A percentile compares a stretch with the other conserved stretches of the same genome.
phyloP scores from a whole-genome alignment of 345 rosid genomes.

The Mercurialis annua region DNA sequence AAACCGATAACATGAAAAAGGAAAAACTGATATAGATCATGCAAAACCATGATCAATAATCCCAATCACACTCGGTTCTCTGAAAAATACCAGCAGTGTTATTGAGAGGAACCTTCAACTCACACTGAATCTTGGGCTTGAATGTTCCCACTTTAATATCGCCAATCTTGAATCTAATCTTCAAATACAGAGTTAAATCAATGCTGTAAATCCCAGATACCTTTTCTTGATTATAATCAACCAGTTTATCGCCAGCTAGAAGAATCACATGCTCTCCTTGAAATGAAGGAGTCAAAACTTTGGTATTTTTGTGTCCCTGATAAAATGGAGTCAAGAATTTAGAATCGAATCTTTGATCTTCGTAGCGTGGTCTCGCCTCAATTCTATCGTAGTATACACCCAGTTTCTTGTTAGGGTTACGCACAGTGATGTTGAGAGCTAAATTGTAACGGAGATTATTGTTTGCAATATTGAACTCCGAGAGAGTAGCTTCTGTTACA shows the following conservation, averaged over 20 bases:
- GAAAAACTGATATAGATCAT: too few species aligned
- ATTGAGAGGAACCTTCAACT: slow-evolving; percentile 50
- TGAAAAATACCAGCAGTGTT: slow-evolving; percentile 17
- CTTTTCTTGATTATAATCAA: slow-evolving; percentile 37
- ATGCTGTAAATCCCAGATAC: slow-evolving; percentile 41
- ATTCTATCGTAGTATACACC: slow-evolving; percentile 39
- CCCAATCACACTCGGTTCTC: slow-evolving; percentile 46
- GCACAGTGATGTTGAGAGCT: slow-evolving; percentile 28
- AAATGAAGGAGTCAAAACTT: slow-evolving; percentile 38
- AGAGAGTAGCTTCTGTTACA: slow-evolving; percentile 37
- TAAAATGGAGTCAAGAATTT: slow-evolving; percentile 44
- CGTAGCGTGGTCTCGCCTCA: slow-evolving; percentile 33
- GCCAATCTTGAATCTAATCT: slow-evolving; percentile 61
- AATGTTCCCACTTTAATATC: slow-evolving; percentile 40
- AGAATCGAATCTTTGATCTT: slow-evolving; percentile 37
- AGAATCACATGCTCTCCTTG: slow-evolving; percentile 32
- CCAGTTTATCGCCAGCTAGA: slow-evolving; percentile 26
- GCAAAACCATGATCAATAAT: slow-evolving; percentile 31
- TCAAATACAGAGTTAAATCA: slow-evolving; percentile 50
- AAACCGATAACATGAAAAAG: too few species aligned
- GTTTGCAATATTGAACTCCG: slow-evolving; percentile 32
- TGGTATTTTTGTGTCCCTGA: slow-evolving; percentile 80
- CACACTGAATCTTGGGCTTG: slow-evolving; percentile 58
- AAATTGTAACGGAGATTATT: slow-evolving; percentile 34
- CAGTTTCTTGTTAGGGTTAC: slow-evolving; percentile 42